Evolutionary conservation across 148 eudicot species (phyloP).

Genomic region (Dysphania ambrosioides): DNA sequence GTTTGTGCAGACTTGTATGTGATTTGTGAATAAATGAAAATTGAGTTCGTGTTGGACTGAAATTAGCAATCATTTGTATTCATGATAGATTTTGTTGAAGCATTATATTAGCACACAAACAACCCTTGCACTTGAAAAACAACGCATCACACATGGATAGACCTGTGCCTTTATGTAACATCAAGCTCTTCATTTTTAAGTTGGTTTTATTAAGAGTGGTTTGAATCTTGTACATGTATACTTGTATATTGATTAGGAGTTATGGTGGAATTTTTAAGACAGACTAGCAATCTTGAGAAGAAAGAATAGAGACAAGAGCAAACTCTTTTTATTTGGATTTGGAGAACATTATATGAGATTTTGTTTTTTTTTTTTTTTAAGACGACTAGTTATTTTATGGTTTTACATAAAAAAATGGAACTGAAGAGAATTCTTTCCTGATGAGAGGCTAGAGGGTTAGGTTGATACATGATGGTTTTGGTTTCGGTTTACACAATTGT

Average conservation of each 20-base stretch:
- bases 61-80: background rate
- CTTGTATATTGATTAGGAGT: background rate
- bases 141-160: background rate
- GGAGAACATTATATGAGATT: too few relatives aligned
- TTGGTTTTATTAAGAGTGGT: too few relatives aligned
- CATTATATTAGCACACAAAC: background rate
- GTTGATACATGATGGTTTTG: background rate
- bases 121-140: background rate
- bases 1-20: background rate
- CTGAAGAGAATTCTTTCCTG: too few relatives aligned
- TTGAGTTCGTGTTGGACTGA: conserved; percentile 14
- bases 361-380: too few relatives aligned
- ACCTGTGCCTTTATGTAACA: background rate
- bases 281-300: background rate
- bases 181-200: too few relatives aligned
- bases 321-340: too few relatives aligned
- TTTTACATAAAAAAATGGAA: too few relatives aligned
- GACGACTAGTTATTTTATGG: too few relatives aligned
- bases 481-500: too few relatives aligned
- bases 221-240: too few relatives aligned
- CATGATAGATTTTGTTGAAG: background rate
- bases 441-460: too few relatives aligned
- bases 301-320: too few relatives aligned
- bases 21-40: background rate
- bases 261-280: background rate